Evolutionary conservation across 1,139 yeast species (phyloP).

Genomic region (Lodderomyces beijingensis): DNA sequence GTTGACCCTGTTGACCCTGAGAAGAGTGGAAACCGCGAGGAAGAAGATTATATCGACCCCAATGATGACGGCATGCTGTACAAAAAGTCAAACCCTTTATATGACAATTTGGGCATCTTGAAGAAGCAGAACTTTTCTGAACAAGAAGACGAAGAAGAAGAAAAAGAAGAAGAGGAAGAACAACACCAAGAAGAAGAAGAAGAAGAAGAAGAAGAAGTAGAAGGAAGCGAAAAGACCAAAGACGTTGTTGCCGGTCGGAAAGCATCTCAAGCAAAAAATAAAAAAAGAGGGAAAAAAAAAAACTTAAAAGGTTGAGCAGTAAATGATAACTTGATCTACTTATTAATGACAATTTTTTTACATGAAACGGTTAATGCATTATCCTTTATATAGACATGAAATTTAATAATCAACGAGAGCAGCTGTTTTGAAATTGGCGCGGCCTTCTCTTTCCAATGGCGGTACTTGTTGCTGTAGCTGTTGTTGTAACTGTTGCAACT

Average conservation of each 20-base stretch:
- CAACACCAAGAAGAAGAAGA: conserved; percentile 24
- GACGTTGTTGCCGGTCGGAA: too few species aligned
- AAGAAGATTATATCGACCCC: conserved; percentile 72
- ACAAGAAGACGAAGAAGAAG: conserved; percentile 5
- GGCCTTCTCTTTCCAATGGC: conserved; percentile 83
- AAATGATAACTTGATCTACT: too few species aligned
- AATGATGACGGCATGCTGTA: conserved; percentile 79
- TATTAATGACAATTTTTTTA: too few species aligned
- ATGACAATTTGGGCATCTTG: conserved; percentile 40
- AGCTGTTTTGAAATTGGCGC: conserved; percentile 21
- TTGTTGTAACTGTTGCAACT: too few species aligned
- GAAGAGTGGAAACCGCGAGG: conserved; percentile 50
- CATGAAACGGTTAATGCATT: too few species aligned
- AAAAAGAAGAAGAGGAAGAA: conserved; percentile 7
- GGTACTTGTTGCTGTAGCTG: conserved; percentile 47
- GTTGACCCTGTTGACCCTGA: conserved; percentile 77
- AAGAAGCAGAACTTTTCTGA: conserved; percentile 9
- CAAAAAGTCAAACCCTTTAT: conserved; percentile 59
- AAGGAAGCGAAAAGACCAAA: too few species aligned
- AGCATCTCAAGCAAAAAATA: too few species aligned
- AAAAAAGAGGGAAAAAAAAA: too few species aligned
- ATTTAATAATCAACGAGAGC: too few species aligned
- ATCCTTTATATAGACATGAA: too few species aligned
- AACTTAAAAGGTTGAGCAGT: too few species aligned
- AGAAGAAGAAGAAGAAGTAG: conserved; percentile 32